Conservation (phyloP, 2,329 filamentous ascomycete genomes). For the Talaromyces atroroseus region DNA sequence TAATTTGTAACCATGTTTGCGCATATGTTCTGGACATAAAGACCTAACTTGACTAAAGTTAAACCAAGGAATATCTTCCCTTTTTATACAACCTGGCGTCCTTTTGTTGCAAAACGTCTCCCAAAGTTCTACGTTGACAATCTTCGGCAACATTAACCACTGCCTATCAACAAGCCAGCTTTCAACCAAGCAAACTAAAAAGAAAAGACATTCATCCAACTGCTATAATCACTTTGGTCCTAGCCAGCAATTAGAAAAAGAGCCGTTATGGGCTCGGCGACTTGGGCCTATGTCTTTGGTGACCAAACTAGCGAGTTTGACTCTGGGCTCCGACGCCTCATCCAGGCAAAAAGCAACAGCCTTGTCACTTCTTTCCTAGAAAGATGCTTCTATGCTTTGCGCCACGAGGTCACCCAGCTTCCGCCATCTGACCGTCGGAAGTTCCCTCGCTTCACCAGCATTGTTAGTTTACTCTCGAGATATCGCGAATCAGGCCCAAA, state of each 20-base stretch:
- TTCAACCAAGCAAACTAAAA: background rate
- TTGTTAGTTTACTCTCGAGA: constrained; percentile 33
- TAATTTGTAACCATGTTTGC: constrained; percentile 1
- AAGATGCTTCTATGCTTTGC: constrained; percentile 37
- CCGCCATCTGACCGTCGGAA: constrained; percentile 29
- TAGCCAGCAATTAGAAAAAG: background rate
- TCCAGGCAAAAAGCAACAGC: constrained; percentile 39
- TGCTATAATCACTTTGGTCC: background rate
- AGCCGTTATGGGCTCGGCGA: constrained; percentile 24
- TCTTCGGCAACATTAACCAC: background rate
- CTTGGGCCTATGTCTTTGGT: constrained; percentile 42
- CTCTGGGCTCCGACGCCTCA: constrained; percentile 35
- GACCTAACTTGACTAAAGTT: background rate
- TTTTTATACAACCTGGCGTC: background rate
- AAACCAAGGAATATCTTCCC: background rate
- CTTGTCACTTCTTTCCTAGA: constrained; percentile 40
- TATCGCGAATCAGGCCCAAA: constrained; percentile 29
- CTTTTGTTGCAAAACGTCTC: background rate
- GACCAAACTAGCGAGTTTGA: constrained; percentile 43
- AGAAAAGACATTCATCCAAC: background rate
- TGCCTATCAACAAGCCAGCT: background rate
- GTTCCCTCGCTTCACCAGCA: constrained; percentile 37
- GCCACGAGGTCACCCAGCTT: constrained; percentile 34
- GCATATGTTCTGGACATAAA: constrained; percentile 8
- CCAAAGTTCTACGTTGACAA: background rate